Base-by-base conservation (phyloP, 1,139 yeast species). In the Lodderomyces pseudojiufengensis region DNA sequence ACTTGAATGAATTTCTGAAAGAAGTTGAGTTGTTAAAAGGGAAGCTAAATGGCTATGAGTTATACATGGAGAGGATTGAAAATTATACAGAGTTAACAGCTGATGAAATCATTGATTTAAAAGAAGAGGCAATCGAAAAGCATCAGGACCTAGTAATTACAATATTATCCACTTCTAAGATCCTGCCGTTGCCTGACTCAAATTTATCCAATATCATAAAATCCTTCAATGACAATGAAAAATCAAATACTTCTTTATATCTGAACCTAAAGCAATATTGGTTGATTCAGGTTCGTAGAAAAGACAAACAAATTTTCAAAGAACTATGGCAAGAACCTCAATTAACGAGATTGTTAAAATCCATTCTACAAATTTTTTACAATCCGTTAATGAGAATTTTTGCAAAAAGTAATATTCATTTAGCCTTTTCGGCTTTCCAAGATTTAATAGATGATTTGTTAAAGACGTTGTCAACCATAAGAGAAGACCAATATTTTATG, bases 261-360 rank as follows among this genome's bases (percentile, higher is more conserved):
- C 56, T 75, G 3, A 66, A 72, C 43, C 55, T 79, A 27, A 80
- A 71, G 46, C 84, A 82, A 40, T 70, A 84, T 41, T 75, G 84
- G 60, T 80, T 76, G 44, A 59, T 84, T 15, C 73, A 75, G 46
- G 64, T 85, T 2, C 73, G 95, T 29, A 80, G 76, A 41, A 75
- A 78, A 30, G 97, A 90, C 54, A 87, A 86, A 54, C 77, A 79
- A 38, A 63, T 82, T 32, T 59, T 88, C 67, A 81, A 80, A 47
- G 79, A 80, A 51, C 59, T 90, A 32, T 86, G 96, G 94, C 79
- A 79, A 37, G 95, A 88, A 49, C 88, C 92, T 0, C 85, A 83
- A 48, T 63, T 94, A 29, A 78, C 88, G 16, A 70, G 69, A 32
- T 65, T 90, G 29, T 64, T 88, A 39, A 83, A 83, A 46, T 85